Evolutionary conservation across 495 filamentous ascomycete species (phyloP), one percentile per base, ranked within the genome.

Genomic region (Neurospora hispaniola): DNA sequence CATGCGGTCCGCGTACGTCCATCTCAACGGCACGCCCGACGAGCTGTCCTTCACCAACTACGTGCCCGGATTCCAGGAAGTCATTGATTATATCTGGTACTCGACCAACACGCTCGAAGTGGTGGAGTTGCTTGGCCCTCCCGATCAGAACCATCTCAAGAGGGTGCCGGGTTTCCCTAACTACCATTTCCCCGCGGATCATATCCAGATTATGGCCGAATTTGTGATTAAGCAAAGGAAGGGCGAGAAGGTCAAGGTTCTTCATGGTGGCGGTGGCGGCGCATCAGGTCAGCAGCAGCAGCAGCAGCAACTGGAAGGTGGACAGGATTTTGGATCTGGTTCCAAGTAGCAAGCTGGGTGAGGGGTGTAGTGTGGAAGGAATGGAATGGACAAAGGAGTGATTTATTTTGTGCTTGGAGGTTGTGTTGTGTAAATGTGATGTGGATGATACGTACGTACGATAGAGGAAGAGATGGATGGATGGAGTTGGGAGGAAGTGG

Each of bases 1-100:
- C 80, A 82, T 99, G 75, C 93, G 94, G 80, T 97, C 95, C 3
- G 89, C 93, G 16, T 99, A 99, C 79, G 84, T 85, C 18, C 86
- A 88, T 76, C 86, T 92, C 8, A 84, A 86, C 68, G 85, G 83
- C 42, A 87, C 87, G 0, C 87, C 90, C 14, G 90, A 92, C n/a
- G 93, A 97, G 77, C 80, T 98, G 74, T 88, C 88, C 69, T 98
- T 98, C 80, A 98, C 96, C 44, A 98, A 99, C 82, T 98, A 98
- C 82, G 96, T 94, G 14, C 94, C 96, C 5, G 88, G 88, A 42
- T 99, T 97, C 85, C 89, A 87, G 31, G 94, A 91, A 48, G 92
- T 97, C 70, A 90, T 99, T 73, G 96, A 99, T 80, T 98, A 98
- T 81, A 92, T 98, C 78, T 98, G 93, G 94, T 99, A 94, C 83